Base-by-base conservation (phyloP, 148 eudicot species). In the Amaranthus palmeri region DNA sequence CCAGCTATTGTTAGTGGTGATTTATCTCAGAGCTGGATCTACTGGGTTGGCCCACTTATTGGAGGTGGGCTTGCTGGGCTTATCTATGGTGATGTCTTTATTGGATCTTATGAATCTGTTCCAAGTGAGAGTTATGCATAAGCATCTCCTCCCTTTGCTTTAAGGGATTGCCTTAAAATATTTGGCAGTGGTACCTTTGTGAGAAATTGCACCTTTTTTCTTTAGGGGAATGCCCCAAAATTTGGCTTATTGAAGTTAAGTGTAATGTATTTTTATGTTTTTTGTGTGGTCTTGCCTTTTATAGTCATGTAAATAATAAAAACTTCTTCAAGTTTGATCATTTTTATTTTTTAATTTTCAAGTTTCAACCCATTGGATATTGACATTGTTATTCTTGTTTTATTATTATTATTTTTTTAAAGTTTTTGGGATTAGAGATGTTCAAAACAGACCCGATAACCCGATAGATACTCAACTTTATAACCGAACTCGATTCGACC, bases 1-100 rank as follows among this genome's bases (percentile, higher is more conserved):
- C 97, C 97, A 4, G 90, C 95, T 43, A 74, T 89, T 11, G 90
- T 78, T 0, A 77, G 83, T 49, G 87, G 90, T 40, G 90, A 89
- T 65, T 81, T 84, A 41, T 77, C 89, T 3, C 79, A 86, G 60
- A 84, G 83, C 73, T 91, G 92, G 93, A 80, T 91, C 76, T 91
- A 91, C 45, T 91, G 97, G 97, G 90, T 86, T 46, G 97, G 97
- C 72, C 97, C 97, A 54, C 92, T 91, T 48, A 76, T 91, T 44
- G 97, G 97, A 18, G 97, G 95, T 67, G 96, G 90, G 40, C 74
- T 91, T 44, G 96, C 93, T 55, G 97, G 95, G 17, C 79, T 91
- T 42, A 74, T 91, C 4, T 91, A 89, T 75, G 93, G 96, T 57
- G 89, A 88, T 68, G 68, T 90, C 76, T 90, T 85, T 75, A 87